Percentiles rank a stretch among this genome's conserved stretches.
Conservation (phyloP, 441 rosid genomes). For the Flueggea neowawraea region DNA sequence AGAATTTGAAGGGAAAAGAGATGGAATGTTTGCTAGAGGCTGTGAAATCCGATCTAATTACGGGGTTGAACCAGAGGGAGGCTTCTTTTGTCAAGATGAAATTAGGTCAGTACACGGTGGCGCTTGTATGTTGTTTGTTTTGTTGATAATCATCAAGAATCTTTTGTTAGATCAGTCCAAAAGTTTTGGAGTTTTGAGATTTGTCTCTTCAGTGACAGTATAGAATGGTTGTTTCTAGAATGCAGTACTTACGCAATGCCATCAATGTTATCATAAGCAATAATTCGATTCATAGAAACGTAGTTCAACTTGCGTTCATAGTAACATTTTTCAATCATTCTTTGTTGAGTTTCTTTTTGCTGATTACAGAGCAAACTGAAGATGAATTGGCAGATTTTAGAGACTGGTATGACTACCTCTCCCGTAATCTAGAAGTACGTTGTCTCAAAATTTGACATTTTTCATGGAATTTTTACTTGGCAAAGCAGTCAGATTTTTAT, state of each 20-base stretch:
- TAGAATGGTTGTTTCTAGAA: too few relatives aligned
- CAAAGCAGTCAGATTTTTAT: conserved; percentile 1
- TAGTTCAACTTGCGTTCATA: too few relatives aligned
- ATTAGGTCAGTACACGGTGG: conserved; percentile 37
- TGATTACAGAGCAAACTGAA: conserved; percentile 47
- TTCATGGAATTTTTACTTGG: background rate
- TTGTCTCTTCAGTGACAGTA: background rate
- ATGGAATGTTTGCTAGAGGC: conserved; percentile 40
- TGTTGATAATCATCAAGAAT: background rate
- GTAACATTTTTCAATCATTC: background rate
- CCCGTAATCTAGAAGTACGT: conserved; percentile 39
- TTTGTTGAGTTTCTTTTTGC: background rate
- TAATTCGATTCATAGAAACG: too few relatives aligned
- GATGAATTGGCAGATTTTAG: conserved; percentile 69
- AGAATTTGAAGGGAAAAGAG: conserved; percentile 38
- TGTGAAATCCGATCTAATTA: conserved; percentile 49
- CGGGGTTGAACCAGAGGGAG: conserved; percentile 57
- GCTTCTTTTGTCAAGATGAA: conserved; percentile 42
- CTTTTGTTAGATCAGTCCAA: background rate
- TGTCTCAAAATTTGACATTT: background rate
- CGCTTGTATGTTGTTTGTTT: background rate
- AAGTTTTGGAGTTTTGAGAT: background rate
- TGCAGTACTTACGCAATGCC: too few relatives aligned
- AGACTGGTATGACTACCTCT: conserved; percentile 43
- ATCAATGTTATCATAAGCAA: too few relatives aligned